Percentiles rank a stretch among this genome's conserved stretches.
Conservation (phyloP, 164 flowering plant species). For the Euptelea pleiosperma region DNA sequence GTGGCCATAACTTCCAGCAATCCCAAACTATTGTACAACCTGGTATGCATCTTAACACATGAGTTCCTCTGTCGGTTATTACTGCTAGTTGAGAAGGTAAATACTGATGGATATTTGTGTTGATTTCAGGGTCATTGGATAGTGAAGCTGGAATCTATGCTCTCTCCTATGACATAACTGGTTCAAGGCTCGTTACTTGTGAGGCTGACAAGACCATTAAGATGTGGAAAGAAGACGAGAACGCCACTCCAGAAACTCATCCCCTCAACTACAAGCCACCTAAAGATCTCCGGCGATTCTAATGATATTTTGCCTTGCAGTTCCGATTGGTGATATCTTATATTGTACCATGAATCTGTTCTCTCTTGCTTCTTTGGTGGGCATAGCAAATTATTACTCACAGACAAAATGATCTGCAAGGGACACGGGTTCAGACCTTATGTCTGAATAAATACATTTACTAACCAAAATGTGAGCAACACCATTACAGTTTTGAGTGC, state of each 20-base stretch:
- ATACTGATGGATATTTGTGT: slow-evolving; percentile 1
- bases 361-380: no score
- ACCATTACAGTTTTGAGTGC: no score
- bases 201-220: slow-evolving; percentile 98
- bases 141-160: slow-evolving; percentile 98
- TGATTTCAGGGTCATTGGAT: slow-evolving; percentile 91
- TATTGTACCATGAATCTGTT: no score
- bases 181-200: slow-evolving; percentile 82
- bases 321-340: background rate
- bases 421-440: no score
- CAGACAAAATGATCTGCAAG: no score
- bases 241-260: slow-evolving; percentile 92
- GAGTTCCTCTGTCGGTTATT: background rate
- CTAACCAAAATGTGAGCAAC: no score
- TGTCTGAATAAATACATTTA: no score
- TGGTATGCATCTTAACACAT: slow-evolving; percentile 55
- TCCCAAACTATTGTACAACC: slow-evolving; percentile 95
- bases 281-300: slow-evolving; percentile 82
- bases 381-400: no score
- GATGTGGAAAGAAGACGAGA: slow-evolving; percentile 98
- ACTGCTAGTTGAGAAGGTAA: background rate
- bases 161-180: slow-evolving; percentile 71
- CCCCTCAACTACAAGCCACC: slow-evolving; percentile 94
- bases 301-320: slow-evolving; percentile 3
- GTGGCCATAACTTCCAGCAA: slow-evolving; percentile 99